Evolutionary conservation across 176 grass and related monocot genomes (phyloP).

Genomic region (Musa beccarii): DNA sequence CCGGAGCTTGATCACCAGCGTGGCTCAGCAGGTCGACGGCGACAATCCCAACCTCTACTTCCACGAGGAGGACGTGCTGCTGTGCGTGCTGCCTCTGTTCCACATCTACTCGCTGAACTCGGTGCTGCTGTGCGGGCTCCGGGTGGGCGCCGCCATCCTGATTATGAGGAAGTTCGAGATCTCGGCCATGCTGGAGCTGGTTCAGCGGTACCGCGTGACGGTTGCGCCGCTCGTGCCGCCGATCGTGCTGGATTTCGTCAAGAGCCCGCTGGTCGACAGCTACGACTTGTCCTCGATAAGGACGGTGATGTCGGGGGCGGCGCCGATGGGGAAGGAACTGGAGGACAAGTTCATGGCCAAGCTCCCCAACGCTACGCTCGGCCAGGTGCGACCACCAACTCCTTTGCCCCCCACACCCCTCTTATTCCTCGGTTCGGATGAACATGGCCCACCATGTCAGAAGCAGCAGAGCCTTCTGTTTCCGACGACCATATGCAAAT

Average conservation of each 20-base stretch:
- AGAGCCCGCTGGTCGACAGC: conserved; percentile 45
- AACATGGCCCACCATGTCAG: too few relatives aligned
- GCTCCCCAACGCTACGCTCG: conserved; percentile 75
- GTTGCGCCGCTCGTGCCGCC: neutral
- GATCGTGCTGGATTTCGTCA: conserved; percentile 30
- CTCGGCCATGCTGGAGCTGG: conserved; percentile 3
- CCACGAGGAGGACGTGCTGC: conserved; percentile 5
- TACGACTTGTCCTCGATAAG: conserved; percentile 69
- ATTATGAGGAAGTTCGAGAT: conserved; percentile 11
- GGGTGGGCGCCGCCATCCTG: conserved; percentile 34
- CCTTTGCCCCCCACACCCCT: too few relatives aligned
- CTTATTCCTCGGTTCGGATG: too few relatives aligned
- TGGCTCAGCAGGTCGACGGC: conserved; percentile 68
- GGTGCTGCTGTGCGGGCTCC: conserved; percentile 6
- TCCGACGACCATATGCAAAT: too few relatives aligned
- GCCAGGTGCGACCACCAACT: conserved; percentile 37
- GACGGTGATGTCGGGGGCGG: conserved; percentile 84
- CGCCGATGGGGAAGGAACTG: conserved; percentile 82
- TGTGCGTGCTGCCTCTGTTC: conserved; percentile 10
- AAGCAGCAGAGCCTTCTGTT: too few relatives aligned
- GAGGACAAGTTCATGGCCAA: conserved; percentile 91
- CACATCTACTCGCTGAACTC: conserved; percentile 8
- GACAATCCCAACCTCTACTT: neutral
- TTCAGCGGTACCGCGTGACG: conserved; percentile 1
- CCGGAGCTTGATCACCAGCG: conserved; percentile 89